Conservation (phyloP, 805 yeast genomes). For the Metschnikowia chrysomelidarum region DNA sequence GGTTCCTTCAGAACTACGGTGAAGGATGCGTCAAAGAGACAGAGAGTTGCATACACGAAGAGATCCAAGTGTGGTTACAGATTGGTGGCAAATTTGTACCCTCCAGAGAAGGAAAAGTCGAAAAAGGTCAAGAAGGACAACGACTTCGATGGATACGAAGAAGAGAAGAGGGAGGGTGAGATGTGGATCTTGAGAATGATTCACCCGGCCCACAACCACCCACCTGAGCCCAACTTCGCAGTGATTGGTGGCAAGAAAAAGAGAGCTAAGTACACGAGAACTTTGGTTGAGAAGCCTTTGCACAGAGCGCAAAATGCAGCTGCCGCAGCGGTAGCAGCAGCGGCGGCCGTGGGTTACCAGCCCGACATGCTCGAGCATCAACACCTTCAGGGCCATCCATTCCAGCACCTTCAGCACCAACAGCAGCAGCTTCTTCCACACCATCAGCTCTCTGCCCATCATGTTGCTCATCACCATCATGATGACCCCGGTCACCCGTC, state of each 20-base stretch:
- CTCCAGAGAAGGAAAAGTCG: constrained; percentile 44
- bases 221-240: constrained; percentile 38
- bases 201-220: constrained; percentile 44
- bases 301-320: constrained; percentile 24
- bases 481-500: constrained; percentile 26
- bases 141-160: constrained; percentile 23
- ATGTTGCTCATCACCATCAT: constrained; percentile 27
- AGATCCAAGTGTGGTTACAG: constrained; percentile 47
- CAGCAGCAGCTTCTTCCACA: constrained; percentile 26
- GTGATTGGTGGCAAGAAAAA: constrained; percentile 32
- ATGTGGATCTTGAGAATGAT: constrained; percentile 49
- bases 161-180: constrained; percentile 27
- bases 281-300: constrained; percentile 45
- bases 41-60: constrained; percentile 47
- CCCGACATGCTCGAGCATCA: constrained; percentile 25
- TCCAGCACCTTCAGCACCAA: constrained; percentile 22
- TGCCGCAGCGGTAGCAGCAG: constrained; percentile 27
- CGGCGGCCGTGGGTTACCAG: constrained; percentile 23
- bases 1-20: constrained; percentile 48
- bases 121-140: constrained; percentile 28
- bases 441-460: constrained; percentile 20
- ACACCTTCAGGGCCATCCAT: constrained; percentile 21
- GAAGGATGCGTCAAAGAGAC: constrained; percentile 44
- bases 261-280: constrained; percentile 37
- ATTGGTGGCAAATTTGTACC: constrained; percentile 38